phyloP scores from a whole-genome alignment of 2,329 filamentous ascomycete species.

The Exophiala sp. region DNA sequence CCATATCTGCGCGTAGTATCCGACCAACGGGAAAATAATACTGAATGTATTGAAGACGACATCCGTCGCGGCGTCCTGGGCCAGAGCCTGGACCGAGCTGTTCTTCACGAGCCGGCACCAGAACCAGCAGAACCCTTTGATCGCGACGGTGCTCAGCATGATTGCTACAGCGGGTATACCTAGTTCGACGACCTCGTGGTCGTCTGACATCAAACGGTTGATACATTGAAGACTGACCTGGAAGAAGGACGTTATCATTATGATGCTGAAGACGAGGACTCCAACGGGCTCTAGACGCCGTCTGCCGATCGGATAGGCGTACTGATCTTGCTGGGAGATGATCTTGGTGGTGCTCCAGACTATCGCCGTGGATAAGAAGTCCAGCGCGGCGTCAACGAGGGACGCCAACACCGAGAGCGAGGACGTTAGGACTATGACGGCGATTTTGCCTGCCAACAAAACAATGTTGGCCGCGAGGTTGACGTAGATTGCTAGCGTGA shows the following conservation, averaged over 20 bases:
- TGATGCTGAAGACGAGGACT: constrained; percentile 75
- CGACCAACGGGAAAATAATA: constrained; percentile 79
- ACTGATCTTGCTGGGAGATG: constrained; percentile 69
- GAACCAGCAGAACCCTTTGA: constrained; percentile 79
- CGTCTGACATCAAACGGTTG: constrained; percentile 57
- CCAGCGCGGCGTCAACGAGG: constrained; percentile 73
- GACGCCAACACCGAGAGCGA: constrained; percentile 78
- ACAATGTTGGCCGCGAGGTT: constrained; percentile 76
- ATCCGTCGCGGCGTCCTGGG: constrained; percentile 67
- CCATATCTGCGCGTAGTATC: constrained; percentile 73
- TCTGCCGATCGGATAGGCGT: constrained; percentile 74
- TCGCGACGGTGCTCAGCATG: constrained; percentile 75
- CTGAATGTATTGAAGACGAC: constrained; percentile 89
- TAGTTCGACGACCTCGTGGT: constrained; percentile 69
- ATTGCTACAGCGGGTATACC: constrained; percentile 70
- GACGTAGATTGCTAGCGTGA: constrained; percentile 82
- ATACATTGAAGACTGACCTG: constrained; percentile 72
- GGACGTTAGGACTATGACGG: constrained; percentile 68
- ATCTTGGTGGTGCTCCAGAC: constrained; percentile 74
- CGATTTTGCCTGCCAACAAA: constrained; percentile 71
- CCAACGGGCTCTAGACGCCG: constrained; percentile 74
- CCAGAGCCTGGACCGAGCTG: constrained; percentile 77
- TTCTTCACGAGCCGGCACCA: constrained; percentile 86
- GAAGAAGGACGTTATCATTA: constrained; percentile 81
- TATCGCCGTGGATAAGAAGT: constrained; percentile 77